A percentile compares a stretch with the other conserved stretches of the same genome.
These are phyloP conservation scores for Theobroma cacao DNA, from an alignment of 345 rosid species.

Conservation along the genomic window DNA sequence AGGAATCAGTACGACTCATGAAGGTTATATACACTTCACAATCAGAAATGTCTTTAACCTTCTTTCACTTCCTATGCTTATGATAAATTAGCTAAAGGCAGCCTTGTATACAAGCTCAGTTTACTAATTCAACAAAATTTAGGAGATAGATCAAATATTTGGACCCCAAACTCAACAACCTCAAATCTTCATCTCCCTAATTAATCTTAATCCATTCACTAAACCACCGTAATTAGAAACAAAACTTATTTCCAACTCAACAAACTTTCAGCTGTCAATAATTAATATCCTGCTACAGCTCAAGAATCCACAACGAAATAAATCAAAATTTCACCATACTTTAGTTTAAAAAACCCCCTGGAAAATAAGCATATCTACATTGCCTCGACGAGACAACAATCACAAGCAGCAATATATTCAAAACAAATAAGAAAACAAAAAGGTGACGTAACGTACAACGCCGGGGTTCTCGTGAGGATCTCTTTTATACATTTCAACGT, in stretches of 20 bases:
- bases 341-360: not conserved
- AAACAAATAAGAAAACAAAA: not conserved
- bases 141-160: not conserved
- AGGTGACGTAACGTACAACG: constrained; percentile 47
- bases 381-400: not conserved
- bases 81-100: not conserved
- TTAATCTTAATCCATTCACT: not conserved
- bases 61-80: not conserved
- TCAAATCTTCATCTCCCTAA: not conserved
- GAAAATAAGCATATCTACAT: not conserved
- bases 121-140: not conserved
- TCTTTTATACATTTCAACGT: constrained; percentile 83
- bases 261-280: no score
- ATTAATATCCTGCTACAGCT: not conserved
- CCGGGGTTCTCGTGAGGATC: constrained; percentile 90
- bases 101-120: not conserved
- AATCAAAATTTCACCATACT: not conserved
- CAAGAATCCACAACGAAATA: not conserved
- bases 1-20: not conserved
- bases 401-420: not conserved
- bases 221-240: not conserved
- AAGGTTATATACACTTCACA: not conserved
- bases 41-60: not conserved
- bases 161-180: not conserved
- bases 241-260: not conserved